Evolutionary conservation across 352 stramenopile genomes (phyloP).

Genomic region (Phytophthora uliginosa): DNA sequence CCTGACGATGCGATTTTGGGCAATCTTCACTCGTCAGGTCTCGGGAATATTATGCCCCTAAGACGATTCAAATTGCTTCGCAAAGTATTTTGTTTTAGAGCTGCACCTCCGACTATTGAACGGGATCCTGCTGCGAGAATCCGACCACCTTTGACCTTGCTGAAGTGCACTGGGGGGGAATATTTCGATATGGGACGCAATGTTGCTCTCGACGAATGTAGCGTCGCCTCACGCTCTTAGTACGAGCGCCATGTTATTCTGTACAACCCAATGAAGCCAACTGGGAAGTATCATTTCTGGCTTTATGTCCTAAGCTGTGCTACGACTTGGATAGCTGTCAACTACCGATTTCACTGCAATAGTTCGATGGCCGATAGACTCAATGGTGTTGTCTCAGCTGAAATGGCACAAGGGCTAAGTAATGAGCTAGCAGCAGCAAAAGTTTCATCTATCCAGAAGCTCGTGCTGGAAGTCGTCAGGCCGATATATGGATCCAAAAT

Average conservation of each 20-base stretch:
- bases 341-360: background rate
- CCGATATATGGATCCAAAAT: background rate
- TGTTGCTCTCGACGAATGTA: slow-evolving; percentile 1
- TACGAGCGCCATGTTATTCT: background rate
- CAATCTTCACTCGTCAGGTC: background rate
- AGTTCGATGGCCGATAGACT: background rate
- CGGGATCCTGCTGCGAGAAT: background rate
- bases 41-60: slow-evolving; percentile 34
- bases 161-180: slow-evolving; percentile 9
- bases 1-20: slow-evolving; percentile 26
- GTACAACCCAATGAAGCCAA: background rate
- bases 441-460: background rate
- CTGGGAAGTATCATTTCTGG: background rate
- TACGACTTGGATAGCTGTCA: background rate
- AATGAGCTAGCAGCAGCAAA: background rate
- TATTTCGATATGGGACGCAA: slow-evolving; percentile 5
- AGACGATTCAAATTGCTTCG: slow-evolving; percentile 28
- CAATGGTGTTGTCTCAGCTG: background rate
- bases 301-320: background rate
- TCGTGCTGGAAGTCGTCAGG: background rate
- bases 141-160: background rate
- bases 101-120: background rate
- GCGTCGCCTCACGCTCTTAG: background rate
- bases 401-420: background rate
- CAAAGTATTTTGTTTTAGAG: background rate